phyloP scores from a whole-genome alignment of 2,329 filamentous ascomycete species.

The Fusarium guadeloupense region DNA sequence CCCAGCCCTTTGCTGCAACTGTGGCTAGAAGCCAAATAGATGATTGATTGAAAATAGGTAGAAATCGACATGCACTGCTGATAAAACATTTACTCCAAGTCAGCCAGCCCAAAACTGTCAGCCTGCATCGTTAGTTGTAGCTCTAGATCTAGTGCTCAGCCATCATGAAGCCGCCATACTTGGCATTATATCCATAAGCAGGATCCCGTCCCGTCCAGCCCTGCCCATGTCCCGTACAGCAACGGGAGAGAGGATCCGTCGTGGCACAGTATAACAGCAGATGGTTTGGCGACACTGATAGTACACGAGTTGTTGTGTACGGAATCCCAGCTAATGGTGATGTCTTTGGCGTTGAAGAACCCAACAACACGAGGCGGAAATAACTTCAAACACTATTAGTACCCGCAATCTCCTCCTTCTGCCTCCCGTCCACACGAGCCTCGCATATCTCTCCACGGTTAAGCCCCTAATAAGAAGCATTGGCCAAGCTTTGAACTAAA shows the following conservation, averaged over 20 bases:
- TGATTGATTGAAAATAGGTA: background rate
- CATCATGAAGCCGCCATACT: constrained; percentile 7
- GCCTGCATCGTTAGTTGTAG: constrained; percentile 3
- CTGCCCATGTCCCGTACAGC: constrained; percentile 16
- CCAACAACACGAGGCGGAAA: constrained; percentile 11
- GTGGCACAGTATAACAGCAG: constrained; percentile 20
- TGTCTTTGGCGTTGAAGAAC: background rate
- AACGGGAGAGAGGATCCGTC: constrained; percentile 20
- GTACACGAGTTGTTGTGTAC: constrained; percentile 6
- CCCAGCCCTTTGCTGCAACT: constrained; percentile 14
- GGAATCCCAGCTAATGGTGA: background rate
- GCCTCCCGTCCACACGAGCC: constrained; percentile 8
- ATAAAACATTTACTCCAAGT: constrained; percentile 16
- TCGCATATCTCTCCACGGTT: constrained; percentile 18
- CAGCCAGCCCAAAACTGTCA: constrained; percentile 18
- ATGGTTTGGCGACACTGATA: constrained; percentile 2
- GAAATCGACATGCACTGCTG: background rate
- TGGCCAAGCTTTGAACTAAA: constrained; percentile 41
- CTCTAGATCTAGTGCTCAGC: constrained; percentile 3
- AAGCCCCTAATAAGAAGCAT: constrained; percentile 30
- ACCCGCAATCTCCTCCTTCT: constrained; percentile 2
- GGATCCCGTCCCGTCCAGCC: constrained; percentile 5
- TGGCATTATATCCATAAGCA: constrained; percentile 5
- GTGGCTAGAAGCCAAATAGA: constrained; percentile 13
- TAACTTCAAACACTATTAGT: constrained; percentile 1